Evolutionary conservation across 805 yeast species (phyloP), one percentile per base, ranked within the genome.

Genomic region (Debaryomyces prosopidis): DNA sequence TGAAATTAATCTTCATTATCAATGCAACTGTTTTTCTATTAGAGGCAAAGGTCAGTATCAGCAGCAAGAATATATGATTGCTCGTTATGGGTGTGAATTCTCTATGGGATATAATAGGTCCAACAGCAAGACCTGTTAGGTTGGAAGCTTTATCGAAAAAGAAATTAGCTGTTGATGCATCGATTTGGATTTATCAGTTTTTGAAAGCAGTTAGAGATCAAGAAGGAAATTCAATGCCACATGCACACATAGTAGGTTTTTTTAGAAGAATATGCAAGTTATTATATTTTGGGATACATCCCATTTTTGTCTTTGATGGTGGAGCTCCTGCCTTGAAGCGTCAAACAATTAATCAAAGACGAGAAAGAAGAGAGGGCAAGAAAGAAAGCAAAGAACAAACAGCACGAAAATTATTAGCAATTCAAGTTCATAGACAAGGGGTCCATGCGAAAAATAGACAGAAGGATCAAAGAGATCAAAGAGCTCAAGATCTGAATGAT

Each of bases 101-200:
- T 6, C 78, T 94, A 39, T 94, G 99, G 99, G 89, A 84, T 41
- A 82, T 94, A 9, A 73, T 92, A 2, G 95, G 89, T 5, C 95
- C 97, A 0, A 80, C 92, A 0, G 94, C 98, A 0, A 75, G 87
- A 40, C 97, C 99, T 0, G 96, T 94, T 2, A 76, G 92, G 43
- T 75, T 94, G 23, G 98, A 92, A 62, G 84, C 95, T 0, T 74
- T 94, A 30, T 79, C 87, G 17, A 82, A 90, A 46, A 86, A 85
- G 60, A 73, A 78, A 43, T 71, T 94, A 55, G 99, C 99, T 0
- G 92, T 94, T 6, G 99, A 94, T 73, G 99, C 99, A 1, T 92
- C 98, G 2, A 94, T 94, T 51, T 94, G 99, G 99, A 87, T 94
- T 44, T 94, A 94, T 61, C 99, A 94, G 63, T 94, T 94, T 59